A percentile compares a stretch with the other conserved stretches of the same genome.
Evolutionary conservation across 192 early-diverging fungal species (phyloP).

Genomic region (Podila minutissima): DNA sequence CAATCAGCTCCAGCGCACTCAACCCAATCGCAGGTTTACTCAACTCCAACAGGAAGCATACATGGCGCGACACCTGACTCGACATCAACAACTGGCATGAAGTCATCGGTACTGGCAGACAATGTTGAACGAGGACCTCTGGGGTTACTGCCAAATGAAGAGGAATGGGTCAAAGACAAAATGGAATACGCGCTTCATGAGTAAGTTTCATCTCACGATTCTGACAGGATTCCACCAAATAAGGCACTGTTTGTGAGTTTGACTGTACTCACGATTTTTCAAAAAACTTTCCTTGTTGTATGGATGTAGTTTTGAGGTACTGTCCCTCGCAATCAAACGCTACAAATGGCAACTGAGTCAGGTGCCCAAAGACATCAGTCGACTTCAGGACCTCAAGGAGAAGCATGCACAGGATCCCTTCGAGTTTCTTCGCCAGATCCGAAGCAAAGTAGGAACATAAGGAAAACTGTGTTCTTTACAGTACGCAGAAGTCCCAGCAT

Average conservation of each 20-base stretch:
- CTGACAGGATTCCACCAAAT: background rate
- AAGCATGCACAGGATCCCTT: conserved; percentile 55
- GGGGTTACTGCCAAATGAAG: conserved; percentile 25
- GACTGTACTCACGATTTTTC: background rate
- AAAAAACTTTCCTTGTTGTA: background rate
- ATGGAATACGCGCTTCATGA: conserved; percentile 49
- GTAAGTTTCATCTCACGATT: conserved; percentile 12
- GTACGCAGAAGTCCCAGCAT: background rate
- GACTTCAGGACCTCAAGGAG: conserved; percentile 53
- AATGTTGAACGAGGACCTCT: conserved; percentile 35
- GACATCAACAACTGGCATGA: conserved; percentile 9
- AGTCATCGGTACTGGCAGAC: background rate
- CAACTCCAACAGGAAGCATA: background rate
- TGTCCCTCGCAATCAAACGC: conserved; percentile 41
- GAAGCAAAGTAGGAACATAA: conserved; percentile 38
- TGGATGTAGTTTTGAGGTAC: conserved; percentile 20
- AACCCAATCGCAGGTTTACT: background rate
- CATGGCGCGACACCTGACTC: conserved; percentile 4
- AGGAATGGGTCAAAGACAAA: conserved; percentile 36
- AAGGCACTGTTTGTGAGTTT: background rate
- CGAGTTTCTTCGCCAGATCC: conserved; percentile 52
- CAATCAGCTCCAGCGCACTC: background rate
- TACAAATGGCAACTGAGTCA: conserved; percentile 55
- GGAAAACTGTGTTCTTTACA: background rate
- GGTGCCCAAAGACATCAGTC: conserved; percentile 52